Percentiles rank a stretch among this genome's conserved stretches.
phyloP scores from a whole-genome alignment of 768 basidiomycete genomes.

The Rubroboletus pulcherrimus region DNA sequence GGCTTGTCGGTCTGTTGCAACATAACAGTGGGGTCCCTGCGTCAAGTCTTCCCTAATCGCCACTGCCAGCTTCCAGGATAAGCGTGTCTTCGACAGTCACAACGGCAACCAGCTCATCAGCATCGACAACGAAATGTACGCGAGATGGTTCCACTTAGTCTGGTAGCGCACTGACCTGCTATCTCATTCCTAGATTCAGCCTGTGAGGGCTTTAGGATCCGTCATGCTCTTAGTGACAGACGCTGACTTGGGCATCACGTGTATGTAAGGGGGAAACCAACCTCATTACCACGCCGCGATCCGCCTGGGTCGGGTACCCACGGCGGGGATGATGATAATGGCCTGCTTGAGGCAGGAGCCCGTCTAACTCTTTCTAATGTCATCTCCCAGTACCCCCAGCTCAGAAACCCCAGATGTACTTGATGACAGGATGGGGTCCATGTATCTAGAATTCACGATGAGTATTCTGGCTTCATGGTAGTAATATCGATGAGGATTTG shows the following conservation, averaged over 20 bases:
- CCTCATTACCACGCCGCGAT: neutral
- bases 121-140: too few relatives aligned
- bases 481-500: neutral
- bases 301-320: neutral
- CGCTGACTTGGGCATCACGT: too few relatives aligned
- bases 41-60: neutral
- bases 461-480: neutral
- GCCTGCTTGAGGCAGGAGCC: neutral
- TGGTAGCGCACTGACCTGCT: neutral
- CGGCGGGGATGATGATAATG: neutral
- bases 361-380: neutral
- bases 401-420: neutral
- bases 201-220: neutral
- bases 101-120: too few relatives aligned
- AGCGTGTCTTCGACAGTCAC: too few relatives aligned
- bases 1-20: neutral
- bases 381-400: neutral
- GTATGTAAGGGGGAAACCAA: neutral
- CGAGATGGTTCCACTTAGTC: too few relatives aligned
- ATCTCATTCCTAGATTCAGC: neutral
- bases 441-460: neutral
- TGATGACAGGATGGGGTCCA: neutral
- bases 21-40: neutral
- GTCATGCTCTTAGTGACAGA: neutral
- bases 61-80: neutral